phyloP scores from a whole-genome alignment of 2,329 filamentous ascomycete genomes.

The Verticillium nubilum region DNA sequence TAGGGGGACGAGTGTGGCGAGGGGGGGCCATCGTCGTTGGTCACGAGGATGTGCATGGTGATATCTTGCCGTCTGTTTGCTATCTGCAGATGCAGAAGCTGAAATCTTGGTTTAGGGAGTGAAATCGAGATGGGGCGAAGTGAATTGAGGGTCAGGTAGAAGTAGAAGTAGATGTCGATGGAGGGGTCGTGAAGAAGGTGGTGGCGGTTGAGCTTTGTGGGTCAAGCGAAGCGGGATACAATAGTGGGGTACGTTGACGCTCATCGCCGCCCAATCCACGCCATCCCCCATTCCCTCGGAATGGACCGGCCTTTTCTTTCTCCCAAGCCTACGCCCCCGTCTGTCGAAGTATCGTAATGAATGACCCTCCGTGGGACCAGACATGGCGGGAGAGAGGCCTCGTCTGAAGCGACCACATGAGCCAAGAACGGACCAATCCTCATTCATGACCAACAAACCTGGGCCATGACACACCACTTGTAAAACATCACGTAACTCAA shows the following conservation, averaged over 20 bases:
- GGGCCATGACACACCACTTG: neutral
- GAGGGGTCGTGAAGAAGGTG: no score
- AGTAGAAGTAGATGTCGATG: no score
- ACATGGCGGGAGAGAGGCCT: no score
- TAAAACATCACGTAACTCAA: neutral
- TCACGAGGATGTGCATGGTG: constrained; percentile 59
- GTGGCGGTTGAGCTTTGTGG: no score
- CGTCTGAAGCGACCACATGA: no score
- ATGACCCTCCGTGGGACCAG: no score
- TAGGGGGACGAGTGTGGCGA: constrained; percentile 75
- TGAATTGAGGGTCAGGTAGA: constrained; percentile 4
- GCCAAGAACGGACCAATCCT: no score
- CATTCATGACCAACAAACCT: neutral
- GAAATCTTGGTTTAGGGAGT: neutral
- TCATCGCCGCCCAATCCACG: neutral
- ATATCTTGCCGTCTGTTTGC: no score
- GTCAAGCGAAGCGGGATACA: neutral
- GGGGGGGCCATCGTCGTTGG: constrained; percentile 79
- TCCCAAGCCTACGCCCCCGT: no score
- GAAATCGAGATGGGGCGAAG: constrained; percentile 1
- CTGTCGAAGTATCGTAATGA: no score
- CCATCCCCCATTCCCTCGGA: neutral
- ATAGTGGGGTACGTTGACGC: constrained; percentile 9
- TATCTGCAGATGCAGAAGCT: no score
- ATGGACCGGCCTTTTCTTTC: neutral